These are phyloP conservation scores for Ajuga reptans DNA, from an alignment of 305 asterid genomes.

Conservation along the genomic window DNA sequence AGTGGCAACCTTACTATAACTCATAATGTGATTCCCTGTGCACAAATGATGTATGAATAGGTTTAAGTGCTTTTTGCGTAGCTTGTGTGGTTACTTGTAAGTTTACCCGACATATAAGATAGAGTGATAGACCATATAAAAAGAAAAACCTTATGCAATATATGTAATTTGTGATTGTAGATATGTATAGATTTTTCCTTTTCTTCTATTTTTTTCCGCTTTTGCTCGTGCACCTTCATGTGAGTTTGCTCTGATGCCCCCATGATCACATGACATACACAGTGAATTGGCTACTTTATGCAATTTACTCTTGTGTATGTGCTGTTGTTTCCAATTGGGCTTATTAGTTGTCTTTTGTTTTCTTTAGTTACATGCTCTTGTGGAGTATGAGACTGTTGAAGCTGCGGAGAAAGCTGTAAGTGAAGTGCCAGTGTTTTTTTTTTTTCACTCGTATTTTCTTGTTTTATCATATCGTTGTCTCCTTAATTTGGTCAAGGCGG, in stretches of 20 bases:
- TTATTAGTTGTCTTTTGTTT: not conserved
- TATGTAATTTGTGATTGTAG: no score
- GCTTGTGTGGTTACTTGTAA: not conserved
- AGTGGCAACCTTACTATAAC: not conserved
- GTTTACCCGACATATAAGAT: not conserved
- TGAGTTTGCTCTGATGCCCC: no score
- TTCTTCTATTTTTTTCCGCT: no score
- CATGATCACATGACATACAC: no score
- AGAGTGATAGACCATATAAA: no score
- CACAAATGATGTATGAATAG: not conserved
- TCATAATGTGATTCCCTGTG: not conserved
- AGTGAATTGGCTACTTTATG: not conserved
- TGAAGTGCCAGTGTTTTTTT: constrained; percentile 3
- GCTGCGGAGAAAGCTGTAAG: constrained; percentile 86
- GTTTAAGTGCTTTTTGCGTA: not conserved
- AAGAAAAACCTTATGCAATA: no score
- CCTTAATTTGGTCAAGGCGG: constrained; percentile 44
- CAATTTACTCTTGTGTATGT: not conserved
- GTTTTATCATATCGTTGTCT: constrained; percentile 10
- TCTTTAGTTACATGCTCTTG: constrained; percentile 77
- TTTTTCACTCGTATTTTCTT: not conserved
- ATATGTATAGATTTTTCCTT: no score
- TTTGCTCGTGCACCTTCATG: no score
- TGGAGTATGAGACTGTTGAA: constrained; percentile 61
- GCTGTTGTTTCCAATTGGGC: not conserved